Base-by-base conservation (phyloP, 306 rosid genomes). In the cucumber (Cucumis sativus) region DNA sequence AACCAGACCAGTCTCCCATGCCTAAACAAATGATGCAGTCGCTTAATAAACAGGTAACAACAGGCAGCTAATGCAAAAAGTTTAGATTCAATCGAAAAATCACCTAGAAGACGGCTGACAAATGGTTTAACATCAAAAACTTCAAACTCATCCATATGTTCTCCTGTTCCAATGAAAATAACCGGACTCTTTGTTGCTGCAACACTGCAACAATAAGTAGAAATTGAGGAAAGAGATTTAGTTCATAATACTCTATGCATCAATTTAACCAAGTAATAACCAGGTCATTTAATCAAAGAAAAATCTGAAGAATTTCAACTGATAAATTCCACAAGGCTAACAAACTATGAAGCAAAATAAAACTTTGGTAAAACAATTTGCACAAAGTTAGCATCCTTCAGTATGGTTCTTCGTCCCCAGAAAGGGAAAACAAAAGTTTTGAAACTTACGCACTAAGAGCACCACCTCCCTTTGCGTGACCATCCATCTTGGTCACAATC, bases 121-220 rank as follows among this genome's bases (percentile, higher is more conserved):
- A 93, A 93, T 15, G 96, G 91, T 56, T 93, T 89, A 72, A 90
- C 94, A 88, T 89, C 91, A 67, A 93, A 93, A 74, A 85, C 88
- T 91, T 93, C 96, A 82, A 93, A 91, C 87, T 93, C 92, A 77
- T 91, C 96, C 91, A 89, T 91, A 75, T 91, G 91, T 74, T 91
- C 96, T 87, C 95, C 98, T 17, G 93, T 91, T 81, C 93, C 93
- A 54, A 93, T 89, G 82, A 91, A 91, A 76, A 89, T 89, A 49
- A 93, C 91, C 49, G 96, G 98, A 83, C 95, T 89, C 89, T 91
- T 91, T 73, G 96, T 91, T 77, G 98, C 96, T 1, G 96, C 98
- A 70, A 91, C 96, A 80, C 93, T 91, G 87, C 79, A 78, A 69
- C 45, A 41, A 73, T 52, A 73, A 30, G 28, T 47, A 80, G 67